A percentile compares a stretch with the other conserved stretches of the same genome.
These are phyloP conservation scores for Clitoria ternatea DNA, from an alignment of 306 rosid species.

Conservation along the genomic window DNA sequence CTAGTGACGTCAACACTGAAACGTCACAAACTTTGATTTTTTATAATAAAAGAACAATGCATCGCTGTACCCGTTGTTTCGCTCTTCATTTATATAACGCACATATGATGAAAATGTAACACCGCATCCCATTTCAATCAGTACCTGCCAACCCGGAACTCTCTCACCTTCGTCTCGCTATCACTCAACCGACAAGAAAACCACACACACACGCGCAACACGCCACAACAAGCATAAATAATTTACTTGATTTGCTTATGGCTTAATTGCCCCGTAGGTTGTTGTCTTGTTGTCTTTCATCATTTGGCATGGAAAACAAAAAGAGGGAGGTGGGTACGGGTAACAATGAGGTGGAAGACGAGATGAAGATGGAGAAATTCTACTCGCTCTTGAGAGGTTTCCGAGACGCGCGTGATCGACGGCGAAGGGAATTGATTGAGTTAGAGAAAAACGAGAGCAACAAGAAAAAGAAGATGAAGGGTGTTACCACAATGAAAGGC, in stretches of 20 bases:
- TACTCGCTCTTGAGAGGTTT: conserved; percentile 40
- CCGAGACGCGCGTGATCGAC: conserved; percentile 35
- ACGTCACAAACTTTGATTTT: not conserved
- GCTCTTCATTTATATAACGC: not conserved
- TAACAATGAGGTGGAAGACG: conserved; percentile 7
- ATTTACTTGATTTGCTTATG: not conserved
- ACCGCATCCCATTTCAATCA: not conserved
- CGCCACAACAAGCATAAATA: not conserved
- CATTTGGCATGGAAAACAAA: not conserved
- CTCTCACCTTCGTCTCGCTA: not conserved
- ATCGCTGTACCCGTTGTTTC: not conserved
- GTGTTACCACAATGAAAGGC: not conserved
- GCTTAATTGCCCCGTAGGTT: no score
- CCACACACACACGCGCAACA: not conserved
- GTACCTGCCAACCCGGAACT: not conserved
- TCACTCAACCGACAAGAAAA: not conserved
- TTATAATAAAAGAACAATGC: not conserved
- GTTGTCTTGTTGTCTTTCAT: not conserved
- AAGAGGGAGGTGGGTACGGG: not conserved
- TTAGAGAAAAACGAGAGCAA: not conserved
- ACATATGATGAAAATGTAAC: not conserved
- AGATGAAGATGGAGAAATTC: conserved; percentile 42
- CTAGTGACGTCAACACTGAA: not conserved
- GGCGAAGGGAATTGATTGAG: conserved; percentile 26
- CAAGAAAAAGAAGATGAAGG: conserved; percentile 24